These are phyloP conservation scores for Diplodia seriata DNA, from an alignment of 2,329 filamentous ascomycete species.

Conservation along the genomic window DNA sequence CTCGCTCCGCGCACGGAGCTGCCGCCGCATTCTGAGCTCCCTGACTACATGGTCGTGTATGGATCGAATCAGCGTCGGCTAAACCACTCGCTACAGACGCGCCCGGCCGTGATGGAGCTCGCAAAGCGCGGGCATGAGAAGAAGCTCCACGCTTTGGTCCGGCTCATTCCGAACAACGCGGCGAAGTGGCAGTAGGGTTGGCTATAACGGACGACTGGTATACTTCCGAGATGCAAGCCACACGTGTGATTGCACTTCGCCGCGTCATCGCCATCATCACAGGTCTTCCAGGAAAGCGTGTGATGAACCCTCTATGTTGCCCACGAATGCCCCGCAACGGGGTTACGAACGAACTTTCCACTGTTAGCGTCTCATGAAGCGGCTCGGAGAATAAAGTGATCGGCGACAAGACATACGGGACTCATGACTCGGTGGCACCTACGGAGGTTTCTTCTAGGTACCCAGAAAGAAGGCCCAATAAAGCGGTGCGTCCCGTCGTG, in stretches of 20 bases:
- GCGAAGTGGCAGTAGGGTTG: conserved; percentile 42
- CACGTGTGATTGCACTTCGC: background rate
- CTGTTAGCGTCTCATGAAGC: background rate
- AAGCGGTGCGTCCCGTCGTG: conserved; percentile 12
- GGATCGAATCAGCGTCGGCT: conserved; percentile 47
- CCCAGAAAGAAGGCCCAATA: background rate
- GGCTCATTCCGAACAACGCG: conserved; percentile 46
- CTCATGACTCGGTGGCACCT: background rate
- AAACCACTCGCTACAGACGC: conserved; percentile 48
- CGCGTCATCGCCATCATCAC: background rate
- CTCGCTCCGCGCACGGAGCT: conserved; percentile 49
- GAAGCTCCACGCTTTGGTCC: conserved; percentile 46
- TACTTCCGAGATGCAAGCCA: background rate
- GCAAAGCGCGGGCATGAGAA: conserved; percentile 44
- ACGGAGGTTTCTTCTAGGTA: background rate
- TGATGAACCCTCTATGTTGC: background rate
- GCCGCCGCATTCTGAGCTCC: conserved; percentile 46
- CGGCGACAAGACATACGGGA: background rate
- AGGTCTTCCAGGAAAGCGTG: background rate
- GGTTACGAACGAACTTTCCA: background rate
- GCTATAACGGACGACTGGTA: background rate
- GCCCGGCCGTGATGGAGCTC: conserved; percentile 42
- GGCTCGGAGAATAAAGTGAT: background rate
- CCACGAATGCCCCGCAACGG: background rate
- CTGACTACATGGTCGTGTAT: conserved; percentile 56